phyloP scores from a whole-genome alignment of 2,329 filamentous ascomycete species.

The Dendryphion nanum region DNA sequence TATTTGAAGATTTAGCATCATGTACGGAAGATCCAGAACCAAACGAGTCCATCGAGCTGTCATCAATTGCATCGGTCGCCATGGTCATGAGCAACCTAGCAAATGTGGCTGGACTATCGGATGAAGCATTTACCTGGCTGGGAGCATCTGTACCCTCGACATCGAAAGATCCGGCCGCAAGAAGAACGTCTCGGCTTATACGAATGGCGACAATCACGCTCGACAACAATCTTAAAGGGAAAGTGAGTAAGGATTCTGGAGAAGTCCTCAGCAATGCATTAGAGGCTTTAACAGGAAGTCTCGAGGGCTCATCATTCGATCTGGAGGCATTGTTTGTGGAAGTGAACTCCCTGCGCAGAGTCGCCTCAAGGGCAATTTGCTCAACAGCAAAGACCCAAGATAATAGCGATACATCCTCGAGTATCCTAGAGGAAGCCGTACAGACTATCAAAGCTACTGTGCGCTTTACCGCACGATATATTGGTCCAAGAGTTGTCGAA shows the following conservation, averaged over 20 bases:
- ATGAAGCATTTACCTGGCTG: constrained; percentile 36
- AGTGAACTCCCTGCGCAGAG: constrained; percentile 31
- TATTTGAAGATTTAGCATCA: background rate
- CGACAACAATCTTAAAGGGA: constrained; percentile 23
- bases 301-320: constrained; percentile 31
- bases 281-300: constrained; percentile 23
- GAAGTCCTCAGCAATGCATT: constrained; percentile 20
- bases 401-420: too few relatives aligned
- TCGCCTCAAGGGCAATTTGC: constrained; percentile 26
- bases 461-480: constrained; percentile 34
- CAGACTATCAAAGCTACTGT: constrained; percentile 27
- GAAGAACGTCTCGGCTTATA: constrained; percentile 21
- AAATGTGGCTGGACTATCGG: constrained; percentile 29
- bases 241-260: constrained; percentile 13
- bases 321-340: constrained; percentile 38
- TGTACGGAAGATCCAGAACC: too few relatives aligned
- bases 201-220: constrained; percentile 32
- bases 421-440: too few relatives aligned
- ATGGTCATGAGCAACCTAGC: constrained; percentile 30
- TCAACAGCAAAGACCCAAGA: background rate
- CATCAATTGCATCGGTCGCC: too few relatives aligned
- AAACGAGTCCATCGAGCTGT: too few relatives aligned
- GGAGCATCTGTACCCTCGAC: constrained; percentile 11
- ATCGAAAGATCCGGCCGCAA: constrained; percentile 16
- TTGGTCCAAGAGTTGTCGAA: too few relatives aligned